A percentile compares a stretch with the other conserved stretches of the same genome.
These are phyloP conservation scores for Mediolabrus comicus DNA, from an alignment of 108 stramenopile genomes.

Conservation along the genomic window DNA sequence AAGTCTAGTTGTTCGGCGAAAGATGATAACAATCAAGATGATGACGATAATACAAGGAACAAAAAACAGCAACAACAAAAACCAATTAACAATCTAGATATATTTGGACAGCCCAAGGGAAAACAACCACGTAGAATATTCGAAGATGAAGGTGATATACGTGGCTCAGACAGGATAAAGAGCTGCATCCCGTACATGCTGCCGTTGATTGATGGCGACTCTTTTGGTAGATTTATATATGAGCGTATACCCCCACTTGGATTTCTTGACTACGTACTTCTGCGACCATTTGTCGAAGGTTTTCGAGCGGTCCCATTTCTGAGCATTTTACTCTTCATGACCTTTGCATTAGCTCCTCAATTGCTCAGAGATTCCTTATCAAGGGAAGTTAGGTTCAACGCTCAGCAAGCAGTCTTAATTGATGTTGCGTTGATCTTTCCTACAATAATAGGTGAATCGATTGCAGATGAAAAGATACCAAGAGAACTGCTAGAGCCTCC, in stretches of 20 bases:
- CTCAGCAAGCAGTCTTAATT: slow-evolving; percentile 80
- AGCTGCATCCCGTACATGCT: slow-evolving; percentile 53
- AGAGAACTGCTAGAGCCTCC: slow-evolving; percentile 52
- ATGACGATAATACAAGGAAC: slow-evolving; percentile 13
- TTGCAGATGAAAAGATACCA: slow-evolving; percentile 42
- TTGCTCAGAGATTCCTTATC: slow-evolving; percentile 44
- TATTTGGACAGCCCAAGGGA: slow-evolving; percentile 33
- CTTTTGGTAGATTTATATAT: slow-evolving; percentile 77
- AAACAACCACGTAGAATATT: slow-evolving; percentile 2
- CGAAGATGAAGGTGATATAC: slow-evolving; percentile 39
- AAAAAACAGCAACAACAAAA: not conserved
- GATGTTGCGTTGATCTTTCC: slow-evolving; percentile 75
- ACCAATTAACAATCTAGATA: slow-evolving; percentile 32
- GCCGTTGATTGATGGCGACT: slow-evolving; percentile 53
- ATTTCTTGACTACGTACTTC: slow-evolving; percentile 47
- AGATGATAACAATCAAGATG: slow-evolving; percentile 11
- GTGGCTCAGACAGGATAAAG: slow-evolving; percentile 36
- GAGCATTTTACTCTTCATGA: slow-evolving; percentile 62
- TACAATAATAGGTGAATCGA: slow-evolving; percentile 54
- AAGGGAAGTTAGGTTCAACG: slow-evolving; percentile 73
- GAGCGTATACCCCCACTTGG: slow-evolving; percentile 71
- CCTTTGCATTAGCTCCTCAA: slow-evolving; percentile 63
- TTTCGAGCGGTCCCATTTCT: slow-evolving; percentile 57
- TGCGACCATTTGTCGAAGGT: slow-evolving; percentile 58
- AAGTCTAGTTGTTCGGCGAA: not conserved